Evolutionary conservation across 2,329 filamentous ascomycete species (phyloP), one percentile per base, ranked within the genome.

Genomic region (Lecanosticta acicola): DNA sequence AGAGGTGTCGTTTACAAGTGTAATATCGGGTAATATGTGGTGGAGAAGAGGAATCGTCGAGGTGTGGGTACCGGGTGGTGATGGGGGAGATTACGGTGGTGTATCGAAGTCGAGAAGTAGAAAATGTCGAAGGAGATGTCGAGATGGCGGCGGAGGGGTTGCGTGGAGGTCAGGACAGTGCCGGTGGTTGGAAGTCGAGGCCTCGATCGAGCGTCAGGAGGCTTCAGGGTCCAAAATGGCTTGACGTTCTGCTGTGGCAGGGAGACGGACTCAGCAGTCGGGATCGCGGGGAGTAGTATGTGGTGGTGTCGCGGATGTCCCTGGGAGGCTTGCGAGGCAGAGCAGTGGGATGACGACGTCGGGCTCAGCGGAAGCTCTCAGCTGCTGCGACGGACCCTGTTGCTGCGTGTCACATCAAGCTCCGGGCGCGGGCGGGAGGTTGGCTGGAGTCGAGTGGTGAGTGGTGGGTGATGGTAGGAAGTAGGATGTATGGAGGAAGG

Each of bases 1-100:
- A 21, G 39, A 45, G 45, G 43, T 40, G 13, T 24, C 24, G 34
- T 43, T 45, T 49, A 47, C 49, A 56, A 51, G 50, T 49, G 49
- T 51, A n/a, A n/a, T n/a, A 54, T 41, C 39, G 37, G 35, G 45
- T 45, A 51, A 50, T 55, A 54, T 50, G 48, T 50, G 48, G 38
- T 41, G 45, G 49, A 52, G 50, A 49, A 49, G 48, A 46, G 34
- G 36, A 42, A 39, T 33, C 38, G 47, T 32, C 40, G 40, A 44
- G 29, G 14, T 16, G 39, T 39, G 20, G 26, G 33, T 32, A 21
- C 29, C 14, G 39, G 43, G 24, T 20, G 26, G 37, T 24, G 40
- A 41, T 42, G 40, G 40, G 26, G 35, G 13, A 14, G 36, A 34
- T 21, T 32, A 24, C 19, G 29, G 37, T 41, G 41, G 21, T 26